Evolutionary conservation across 1,284 basidiomycete genomes (phyloP).

Genomic region (Clitocybe nebularis): DNA sequence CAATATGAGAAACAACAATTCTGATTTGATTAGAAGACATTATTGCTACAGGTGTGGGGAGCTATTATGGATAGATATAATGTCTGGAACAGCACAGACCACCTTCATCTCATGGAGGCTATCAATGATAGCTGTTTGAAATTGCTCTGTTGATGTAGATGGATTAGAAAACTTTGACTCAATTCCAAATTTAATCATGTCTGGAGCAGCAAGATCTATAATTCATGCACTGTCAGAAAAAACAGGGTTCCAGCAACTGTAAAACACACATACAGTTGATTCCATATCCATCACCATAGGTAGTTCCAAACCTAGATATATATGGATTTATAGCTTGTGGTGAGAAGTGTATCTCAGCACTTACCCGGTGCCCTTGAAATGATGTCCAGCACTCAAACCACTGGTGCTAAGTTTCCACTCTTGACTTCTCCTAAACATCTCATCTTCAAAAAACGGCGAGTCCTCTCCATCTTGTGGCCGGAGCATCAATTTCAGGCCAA

Average conservation of each 20-base stretch:
- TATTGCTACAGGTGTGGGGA: slow-evolving; percentile 25
- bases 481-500: slow-evolving; percentile 78
- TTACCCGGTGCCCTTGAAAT: slow-evolving; percentile 87
- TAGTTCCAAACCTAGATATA: slow-evolving; percentile 63
- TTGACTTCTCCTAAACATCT: slow-evolving; percentile 73
- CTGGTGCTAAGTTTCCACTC: slow-evolving; percentile 93
- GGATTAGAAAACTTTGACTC: slow-evolving; percentile 81
- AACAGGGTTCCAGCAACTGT: slow-evolving; percentile 1
- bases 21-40: slow-evolving; percentile 1
- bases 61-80: slow-evolving; percentile 13
- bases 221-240: slow-evolving; percentile 5
- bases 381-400: slow-evolving; percentile 81
- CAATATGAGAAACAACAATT: not conserved
- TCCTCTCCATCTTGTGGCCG: slow-evolving; percentile 37
- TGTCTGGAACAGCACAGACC: slow-evolving; percentile 23
- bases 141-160: slow-evolving; percentile 68
- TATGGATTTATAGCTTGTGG: slow-evolving; percentile 3
- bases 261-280: slow-evolving; percentile 79
- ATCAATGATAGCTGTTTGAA: slow-evolving; percentile 66
- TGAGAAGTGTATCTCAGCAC: slow-evolving; percentile 1
- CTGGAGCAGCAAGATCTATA: slow-evolving; percentile 78
- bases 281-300: slow-evolving; percentile 84
- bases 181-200: slow-evolving; percentile 90
- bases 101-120: slow-evolving; percentile 71
- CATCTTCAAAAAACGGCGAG: slow-evolving; percentile 69